A percentile compares a stretch with the other conserved stretches of the same genome.
These are phyloP conservation scores for Mallotus repandus DNA, from an alignment of 441 rosid genomes.

Conservation along the genomic window DNA sequence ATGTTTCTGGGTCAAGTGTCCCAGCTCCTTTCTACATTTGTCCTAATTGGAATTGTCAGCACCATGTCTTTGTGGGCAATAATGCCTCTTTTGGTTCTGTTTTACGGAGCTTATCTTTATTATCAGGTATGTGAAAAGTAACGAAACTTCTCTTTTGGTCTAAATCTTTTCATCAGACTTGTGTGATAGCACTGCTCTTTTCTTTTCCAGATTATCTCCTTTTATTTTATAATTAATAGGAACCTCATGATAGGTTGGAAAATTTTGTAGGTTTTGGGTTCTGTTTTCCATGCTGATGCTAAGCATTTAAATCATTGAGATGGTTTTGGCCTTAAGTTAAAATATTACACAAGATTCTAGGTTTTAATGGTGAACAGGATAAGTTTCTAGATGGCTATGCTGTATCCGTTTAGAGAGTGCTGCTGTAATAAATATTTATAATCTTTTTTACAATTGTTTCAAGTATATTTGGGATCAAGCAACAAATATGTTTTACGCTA, in stretches of 20 bases:
- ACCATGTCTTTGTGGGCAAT: constrained; percentile 98
- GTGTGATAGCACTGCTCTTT: neutral
- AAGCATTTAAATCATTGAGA: neutral
- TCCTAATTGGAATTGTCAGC: constrained; percentile 94
- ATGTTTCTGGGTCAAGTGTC: constrained; percentile 83
- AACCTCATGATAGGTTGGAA: neutral
- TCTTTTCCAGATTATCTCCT: neutral
- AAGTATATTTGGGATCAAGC: neutral
- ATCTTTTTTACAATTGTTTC: neutral
- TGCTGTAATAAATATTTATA: neutral
- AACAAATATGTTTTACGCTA: neutral
- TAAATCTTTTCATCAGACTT: neutral
- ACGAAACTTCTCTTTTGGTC: neutral
- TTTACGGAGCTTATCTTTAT: constrained; percentile 91
- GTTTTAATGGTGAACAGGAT: neutral
- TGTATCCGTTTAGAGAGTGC: neutral
- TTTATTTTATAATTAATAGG: neutral
- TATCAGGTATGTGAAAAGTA: constrained; percentile 64
- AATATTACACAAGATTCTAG: neutral
- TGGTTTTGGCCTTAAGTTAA: neutral
- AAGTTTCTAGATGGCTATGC: neutral
- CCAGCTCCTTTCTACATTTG: constrained; percentile 92
- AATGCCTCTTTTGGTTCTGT: constrained; percentile 90
- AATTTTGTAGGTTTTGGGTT: neutral
- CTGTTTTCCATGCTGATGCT: neutral